Evolutionary conservation across 2,329 filamentous ascomycete species (phyloP).

Genomic region (Talaromyces sp.): DNA sequence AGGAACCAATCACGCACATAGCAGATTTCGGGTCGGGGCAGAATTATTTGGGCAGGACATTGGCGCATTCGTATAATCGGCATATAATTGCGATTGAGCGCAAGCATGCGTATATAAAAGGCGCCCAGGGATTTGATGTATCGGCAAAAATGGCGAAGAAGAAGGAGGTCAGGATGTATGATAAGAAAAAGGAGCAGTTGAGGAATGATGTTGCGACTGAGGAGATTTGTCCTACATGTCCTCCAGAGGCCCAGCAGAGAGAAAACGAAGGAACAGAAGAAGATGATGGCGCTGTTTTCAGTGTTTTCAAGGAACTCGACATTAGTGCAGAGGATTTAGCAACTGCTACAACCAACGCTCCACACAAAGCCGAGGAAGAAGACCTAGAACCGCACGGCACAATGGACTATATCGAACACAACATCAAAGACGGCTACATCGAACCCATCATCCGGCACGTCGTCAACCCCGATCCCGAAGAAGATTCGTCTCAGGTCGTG

Average conservation of each 20-base stretch:
- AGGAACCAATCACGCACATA: conserved; percentile 68
- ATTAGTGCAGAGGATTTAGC: conserved; percentile 30
- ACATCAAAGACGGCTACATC: conserved; percentile 43
- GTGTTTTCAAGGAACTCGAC: conserved; percentile 35
- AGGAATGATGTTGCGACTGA: conserved; percentile 67
- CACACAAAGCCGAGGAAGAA: conserved; percentile 20
- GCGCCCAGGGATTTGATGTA: conserved; percentile 81
- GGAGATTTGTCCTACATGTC: conserved; percentile 1
- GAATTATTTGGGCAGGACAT: conserved; percentile 86
- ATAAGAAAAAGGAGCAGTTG: conserved; percentile 1
- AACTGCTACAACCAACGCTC: neutral
- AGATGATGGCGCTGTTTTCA: conserved; percentile 27
- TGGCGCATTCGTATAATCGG: conserved; percentile 81
- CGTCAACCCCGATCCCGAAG: conserved; percentile 22
- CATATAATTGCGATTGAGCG: conserved; percentile 90
- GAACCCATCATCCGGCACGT: conserved; percentile 40
- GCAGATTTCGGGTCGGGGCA: conserved; percentile 96
- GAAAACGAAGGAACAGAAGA: conserved; percentile 13
- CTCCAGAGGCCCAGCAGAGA: conserved; percentile 66
- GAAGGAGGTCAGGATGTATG: conserved; percentile 57
- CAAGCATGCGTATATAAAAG: conserved; percentile 77
- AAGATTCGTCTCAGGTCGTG: neutral
- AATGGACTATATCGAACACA: conserved; percentile 45
- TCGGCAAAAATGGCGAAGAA: conserved; percentile 71
- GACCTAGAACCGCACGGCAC: conserved; percentile 27